Evolutionary conservation across 768 basidiomycete species (phyloP), one percentile per base, ranked within the genome.

Genomic region (Kondoa malvinella): DNA sequence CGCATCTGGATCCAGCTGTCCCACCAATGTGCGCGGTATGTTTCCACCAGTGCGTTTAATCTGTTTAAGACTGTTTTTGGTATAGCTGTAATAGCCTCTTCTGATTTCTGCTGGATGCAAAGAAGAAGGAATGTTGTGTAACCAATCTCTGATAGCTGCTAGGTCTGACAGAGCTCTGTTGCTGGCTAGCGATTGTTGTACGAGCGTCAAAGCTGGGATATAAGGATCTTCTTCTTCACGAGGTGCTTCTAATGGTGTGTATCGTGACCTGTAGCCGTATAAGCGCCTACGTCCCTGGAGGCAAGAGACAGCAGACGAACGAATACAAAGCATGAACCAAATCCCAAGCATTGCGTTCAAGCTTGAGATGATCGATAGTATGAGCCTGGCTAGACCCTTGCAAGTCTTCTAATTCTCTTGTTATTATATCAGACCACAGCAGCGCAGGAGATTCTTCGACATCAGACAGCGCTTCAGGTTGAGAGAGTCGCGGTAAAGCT

Each of bases 291-390:
- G 26, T 0, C 33, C 14, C 25, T 21, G 26, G 12, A 50, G 15
- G 25, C 0, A 1, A 2, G 33, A 3, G 27, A 2, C 25, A 30
- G 26, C 58, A 50, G 21, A 84, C 81, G 86, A 82, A 59, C 76
- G 71, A 31, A 70, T 76, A 76, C n/a, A 92, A 79, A 1, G 84
- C 84, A 74, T 90, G 88, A 1, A 91, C 75, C 1, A 92, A 80
- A 0, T 81, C 82, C 89, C 89, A 92, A 0, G 89, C 89, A 75
- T 86, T 85, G 59, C 84, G 81, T 74, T 92, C 89, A 75, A 90
- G 8, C 32, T 30, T 33, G 3, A 63, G n/a, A 27, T 63, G 17
- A 25, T 27, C 29, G 16, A 30, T 32, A 8, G 27, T 63, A 3
- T 33, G 27, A 3, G 3, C 31, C 61, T 32, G n/a, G 27, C 57